A percentile compares a stretch with the other conserved stretches of the same genome.
Evolutionary conservation across 2,329 filamentous ascomycete genomes (phyloP).

Genomic region (Bisporella sp.): DNA sequence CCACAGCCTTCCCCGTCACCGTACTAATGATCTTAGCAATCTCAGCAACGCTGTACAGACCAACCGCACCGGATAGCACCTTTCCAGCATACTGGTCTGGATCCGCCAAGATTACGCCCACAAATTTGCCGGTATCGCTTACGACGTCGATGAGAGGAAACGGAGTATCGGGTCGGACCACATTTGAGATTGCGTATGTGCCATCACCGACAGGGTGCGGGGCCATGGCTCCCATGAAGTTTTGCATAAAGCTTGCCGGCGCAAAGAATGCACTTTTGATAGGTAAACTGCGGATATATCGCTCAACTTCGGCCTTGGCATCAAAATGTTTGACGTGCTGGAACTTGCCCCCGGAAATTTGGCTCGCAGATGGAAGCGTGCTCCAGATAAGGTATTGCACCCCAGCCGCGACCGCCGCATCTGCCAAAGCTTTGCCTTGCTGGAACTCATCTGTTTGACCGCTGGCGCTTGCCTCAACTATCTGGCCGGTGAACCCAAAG

Average conservation of each 20-base stretch:
- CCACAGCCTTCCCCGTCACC: conserved; percentile 9
- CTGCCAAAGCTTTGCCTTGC: conserved; percentile 35
- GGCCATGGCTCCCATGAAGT: conserved; percentile 29
- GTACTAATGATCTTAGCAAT: conserved; percentile 5
- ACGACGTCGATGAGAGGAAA: conserved; percentile 23
- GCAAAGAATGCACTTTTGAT: conserved; percentile 39
- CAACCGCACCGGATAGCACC: conserved; percentile 36
- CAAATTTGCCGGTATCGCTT: conserved; percentile 21
- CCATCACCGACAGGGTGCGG: conserved; percentile 15
- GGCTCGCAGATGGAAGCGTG: conserved; percentile 31
- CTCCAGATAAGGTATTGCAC: conserved; percentile 37
- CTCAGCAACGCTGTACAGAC: conserved; percentile 20
- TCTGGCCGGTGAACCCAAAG: conserved; percentile 37
- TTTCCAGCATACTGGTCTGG: conserved; percentile 37
- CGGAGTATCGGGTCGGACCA: conserved; percentile 15
- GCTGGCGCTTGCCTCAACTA: conserved; percentile 29
- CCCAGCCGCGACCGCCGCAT: conserved; percentile 32
- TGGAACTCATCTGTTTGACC: conserved; percentile 3
- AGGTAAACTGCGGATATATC: conserved; percentile 29
- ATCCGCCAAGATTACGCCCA: conserved; percentile 34
- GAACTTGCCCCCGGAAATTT: conserved; percentile 31
- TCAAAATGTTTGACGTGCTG: conserved; percentile 27
- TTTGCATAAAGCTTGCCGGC: conserved; percentile 42
- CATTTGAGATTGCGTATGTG: conserved; percentile 9
- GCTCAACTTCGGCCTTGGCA: conserved; percentile 29